Percentiles rank a stretch among this genome's conserved stretches.
These are phyloP conservation scores for Helichrysum umbraculigerum DNA, from an alignment of 129 eudicot genomes.

Conservation along the genomic window DNA sequence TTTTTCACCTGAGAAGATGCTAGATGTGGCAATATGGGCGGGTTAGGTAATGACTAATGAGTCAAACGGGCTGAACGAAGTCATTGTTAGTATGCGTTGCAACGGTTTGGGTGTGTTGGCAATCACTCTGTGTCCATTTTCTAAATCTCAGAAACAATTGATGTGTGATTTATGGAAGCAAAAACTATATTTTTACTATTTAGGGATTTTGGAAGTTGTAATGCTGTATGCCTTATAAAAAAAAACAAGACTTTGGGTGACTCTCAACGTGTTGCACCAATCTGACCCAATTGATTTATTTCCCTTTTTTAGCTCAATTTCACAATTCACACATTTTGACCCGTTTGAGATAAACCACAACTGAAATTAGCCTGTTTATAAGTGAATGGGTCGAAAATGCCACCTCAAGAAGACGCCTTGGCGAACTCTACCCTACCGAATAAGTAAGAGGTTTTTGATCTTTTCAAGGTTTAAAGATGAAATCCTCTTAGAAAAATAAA, in stretches of 20 bases:
- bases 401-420: background rate
- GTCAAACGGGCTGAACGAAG: background rate
- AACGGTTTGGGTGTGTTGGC: background rate
- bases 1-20: background rate
- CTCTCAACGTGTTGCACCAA: background rate
- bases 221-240: background rate
- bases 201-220: background rate
- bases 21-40: background rate
- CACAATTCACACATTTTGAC: too few species aligned
- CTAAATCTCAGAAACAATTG: background rate
- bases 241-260: background rate
- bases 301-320: background rate
- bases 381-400: background rate
- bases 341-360: background rate
- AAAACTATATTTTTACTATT: background rate
- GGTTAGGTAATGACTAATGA: background rate
- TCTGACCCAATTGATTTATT: background rate
- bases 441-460: background rate
- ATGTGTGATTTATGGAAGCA: background rate
- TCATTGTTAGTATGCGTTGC: background rate
- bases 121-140: background rate
- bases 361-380: too few species aligned
- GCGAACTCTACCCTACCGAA: background rate
- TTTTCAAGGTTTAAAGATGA: background rate
- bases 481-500: background rate